Percentiles rank a stretch among this genome's conserved stretches.
Conservation (phyloP, 192 early-diverging fungal species). For the Coemansia furcata region DNA sequence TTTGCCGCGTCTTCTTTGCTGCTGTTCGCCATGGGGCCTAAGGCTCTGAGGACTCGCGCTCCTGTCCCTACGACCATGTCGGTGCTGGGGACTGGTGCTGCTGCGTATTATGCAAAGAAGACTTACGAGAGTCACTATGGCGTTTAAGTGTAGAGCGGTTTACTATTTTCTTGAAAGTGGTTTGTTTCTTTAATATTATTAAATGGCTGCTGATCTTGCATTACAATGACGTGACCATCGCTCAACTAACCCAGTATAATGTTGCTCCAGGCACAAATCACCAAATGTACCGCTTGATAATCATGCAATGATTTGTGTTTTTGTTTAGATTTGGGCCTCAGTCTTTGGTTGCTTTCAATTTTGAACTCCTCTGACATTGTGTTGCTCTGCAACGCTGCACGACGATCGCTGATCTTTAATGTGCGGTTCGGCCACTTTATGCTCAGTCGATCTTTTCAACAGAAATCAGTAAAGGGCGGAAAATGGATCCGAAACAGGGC, state of each 20-base stretch:
- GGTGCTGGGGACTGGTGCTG: slow-evolving; percentile 32
- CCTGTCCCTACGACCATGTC: slow-evolving; percentile 41
- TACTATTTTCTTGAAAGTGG: background rate
- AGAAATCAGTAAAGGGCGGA: background rate
- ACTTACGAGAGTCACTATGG: slow-evolving; percentile 45
- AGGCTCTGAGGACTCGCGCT: slow-evolving; percentile 38
- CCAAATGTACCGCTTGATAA: too few species aligned
- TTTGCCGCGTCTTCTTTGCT: slow-evolving; percentile 38
- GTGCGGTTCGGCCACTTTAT: background rate
- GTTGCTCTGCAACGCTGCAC: too few species aligned
- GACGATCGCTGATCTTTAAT: background rate
- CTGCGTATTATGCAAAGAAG: slow-evolving; percentile 44
- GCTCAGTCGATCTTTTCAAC: background rate
- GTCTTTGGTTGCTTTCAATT: too few species aligned
- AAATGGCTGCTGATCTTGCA: too few species aligned
- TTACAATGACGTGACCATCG: too few species aligned
- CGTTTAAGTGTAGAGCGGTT: slow-evolving; percentile 10
- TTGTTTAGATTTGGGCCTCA: too few species aligned
- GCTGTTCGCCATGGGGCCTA: slow-evolving; percentile 45
- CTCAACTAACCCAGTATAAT: too few species aligned
- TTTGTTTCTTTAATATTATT: background rate
- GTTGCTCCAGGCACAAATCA: too few species aligned
- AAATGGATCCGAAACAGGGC: background rate
- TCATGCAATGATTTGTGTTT: too few species aligned
- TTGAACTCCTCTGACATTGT: too few species aligned